A percentile compares a stretch with the other conserved stretches of the same genome.
These are phyloP conservation scores for Hondaea fermentalgiana DNA, from an alignment of 108 stramenopile species.

Conservation along the genomic window DNA sequence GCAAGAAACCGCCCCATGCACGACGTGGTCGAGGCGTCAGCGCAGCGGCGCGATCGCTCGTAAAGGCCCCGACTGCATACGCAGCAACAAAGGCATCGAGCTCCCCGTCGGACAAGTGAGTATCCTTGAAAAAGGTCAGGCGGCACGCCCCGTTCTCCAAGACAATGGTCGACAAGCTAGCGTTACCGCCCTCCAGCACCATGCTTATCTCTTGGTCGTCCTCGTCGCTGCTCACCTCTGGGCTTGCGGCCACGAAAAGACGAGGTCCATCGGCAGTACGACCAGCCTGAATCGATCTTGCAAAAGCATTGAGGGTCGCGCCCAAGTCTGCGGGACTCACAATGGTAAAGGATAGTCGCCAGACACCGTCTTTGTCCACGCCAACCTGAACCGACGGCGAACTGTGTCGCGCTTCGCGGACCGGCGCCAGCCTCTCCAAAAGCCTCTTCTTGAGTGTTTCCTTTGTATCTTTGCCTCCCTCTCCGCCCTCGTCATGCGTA, in stretches of 20 bases:
- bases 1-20: not conserved
- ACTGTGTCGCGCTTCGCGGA: not conserved
- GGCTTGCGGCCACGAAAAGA: not conserved
- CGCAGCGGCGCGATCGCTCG: not conserved
- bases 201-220: not conserved
- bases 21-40: not conserved
- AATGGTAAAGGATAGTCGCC: not conserved
- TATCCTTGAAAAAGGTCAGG: not conserved
- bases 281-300: not conserved
- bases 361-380: not conserved
- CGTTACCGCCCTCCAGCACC: not conserved
- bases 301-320: not conserved
- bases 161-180: not conserved
- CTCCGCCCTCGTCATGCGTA: not conserved
- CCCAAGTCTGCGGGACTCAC: not conserved
- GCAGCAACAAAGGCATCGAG: not conserved
- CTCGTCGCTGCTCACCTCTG: not conserved
- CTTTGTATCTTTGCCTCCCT: not conserved
- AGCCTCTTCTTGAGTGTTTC: not conserved
- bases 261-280: not conserved
- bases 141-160: not conserved
- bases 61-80: not conserved
- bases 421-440: not conserved
- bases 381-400: not conserved
- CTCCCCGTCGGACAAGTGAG: not conserved